Percentiles rank a stretch among this genome's conserved stretches.
phyloP scores from a whole-genome alignment of 257 asterid genomes.

The Apocynum venetum region DNA sequence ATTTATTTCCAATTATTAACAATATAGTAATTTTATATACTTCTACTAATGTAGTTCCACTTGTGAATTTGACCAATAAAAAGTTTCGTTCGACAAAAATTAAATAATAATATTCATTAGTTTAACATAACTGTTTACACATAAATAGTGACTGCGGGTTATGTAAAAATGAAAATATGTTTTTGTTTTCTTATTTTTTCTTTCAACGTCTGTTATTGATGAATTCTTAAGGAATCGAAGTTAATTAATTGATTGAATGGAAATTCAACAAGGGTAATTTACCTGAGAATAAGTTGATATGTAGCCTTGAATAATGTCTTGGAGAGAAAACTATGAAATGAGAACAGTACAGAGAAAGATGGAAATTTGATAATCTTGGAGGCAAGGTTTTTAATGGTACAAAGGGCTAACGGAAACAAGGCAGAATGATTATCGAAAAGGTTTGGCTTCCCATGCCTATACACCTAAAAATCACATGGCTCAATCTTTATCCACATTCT shows the following conservation, averaged over 20 bases:
- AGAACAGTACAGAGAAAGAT: not conserved
- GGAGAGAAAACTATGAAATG: not conserved
- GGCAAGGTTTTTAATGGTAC: conserved; percentile 16
- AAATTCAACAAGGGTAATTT: not conserved
- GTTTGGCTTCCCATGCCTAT: conserved; percentile 62
- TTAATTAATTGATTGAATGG: not conserved
- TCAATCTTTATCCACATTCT: conserved; percentile 34
- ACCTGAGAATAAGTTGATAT: not conserved
- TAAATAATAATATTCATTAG: too few species aligned
- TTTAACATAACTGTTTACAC: too few species aligned
- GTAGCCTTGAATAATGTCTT: not conserved
- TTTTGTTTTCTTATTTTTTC: too few species aligned
- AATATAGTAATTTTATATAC: too few species aligned
- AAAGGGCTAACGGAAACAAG: not conserved
- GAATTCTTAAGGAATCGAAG: too few species aligned
- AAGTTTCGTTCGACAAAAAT: too few species aligned
- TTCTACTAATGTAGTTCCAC: too few species aligned
- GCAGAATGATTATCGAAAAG: conserved; percentile 50
- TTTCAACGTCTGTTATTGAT: too few species aligned
- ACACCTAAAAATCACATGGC: conserved; percentile 61
- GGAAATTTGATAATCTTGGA: not conserved
- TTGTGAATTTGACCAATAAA: too few species aligned
- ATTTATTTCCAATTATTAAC: too few species aligned
- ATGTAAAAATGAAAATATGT: too few species aligned
- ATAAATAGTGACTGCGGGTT: too few species aligned